Percentiles rank a stretch among this genome's conserved stretches.
These are phyloP conservation scores for Pseudogymnoascus sp. DNA, from an alignment of 2,329 filamentous ascomycete species.

Conservation along the genomic window DNA sequence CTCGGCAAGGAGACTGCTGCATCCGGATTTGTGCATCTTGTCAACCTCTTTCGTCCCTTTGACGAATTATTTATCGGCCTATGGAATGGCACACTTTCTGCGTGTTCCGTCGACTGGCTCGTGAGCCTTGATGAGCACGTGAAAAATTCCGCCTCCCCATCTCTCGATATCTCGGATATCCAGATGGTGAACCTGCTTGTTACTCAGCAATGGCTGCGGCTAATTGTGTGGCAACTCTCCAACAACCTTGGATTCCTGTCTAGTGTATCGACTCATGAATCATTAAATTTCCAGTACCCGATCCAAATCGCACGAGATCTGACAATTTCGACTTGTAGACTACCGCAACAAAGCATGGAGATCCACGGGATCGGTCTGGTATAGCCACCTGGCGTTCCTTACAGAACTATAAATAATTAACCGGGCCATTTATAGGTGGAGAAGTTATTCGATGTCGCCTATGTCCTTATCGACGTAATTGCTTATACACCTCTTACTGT, in stretches of 20 bases:
- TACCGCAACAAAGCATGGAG: constrained; percentile 37
- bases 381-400: neutral
- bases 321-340: constrained; percentile 30
- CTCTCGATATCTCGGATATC: constrained; percentile 43
- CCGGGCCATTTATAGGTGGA: neutral
- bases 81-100: constrained; percentile 52
- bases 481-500: neutral
- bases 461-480: neutral
- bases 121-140: constrained; percentile 44
- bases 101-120: constrained; percentile 30
- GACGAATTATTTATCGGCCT: constrained; percentile 56
- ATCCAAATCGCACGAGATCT: constrained; percentile 55
- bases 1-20: constrained; percentile 45
- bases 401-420: neutral
- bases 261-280: constrained; percentile 48
- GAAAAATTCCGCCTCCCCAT: constrained; percentile 34
- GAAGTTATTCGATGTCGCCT: neutral
- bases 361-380: constrained; percentile 39
- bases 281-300: constrained; percentile 55
- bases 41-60: constrained; percentile 54
- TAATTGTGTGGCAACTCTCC: constrained; percentile 66
- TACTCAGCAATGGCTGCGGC: constrained; percentile 63
- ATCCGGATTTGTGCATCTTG: constrained; percentile 52
- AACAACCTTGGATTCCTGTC: constrained; percentile 59
- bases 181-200: constrained; percentile 63